Evolutionary conservation across 129 eudicot genomes (phyloP), one percentile per base, ranked within the genome.

Genomic region (Rutidosis leptorrhynchoides): DNA sequence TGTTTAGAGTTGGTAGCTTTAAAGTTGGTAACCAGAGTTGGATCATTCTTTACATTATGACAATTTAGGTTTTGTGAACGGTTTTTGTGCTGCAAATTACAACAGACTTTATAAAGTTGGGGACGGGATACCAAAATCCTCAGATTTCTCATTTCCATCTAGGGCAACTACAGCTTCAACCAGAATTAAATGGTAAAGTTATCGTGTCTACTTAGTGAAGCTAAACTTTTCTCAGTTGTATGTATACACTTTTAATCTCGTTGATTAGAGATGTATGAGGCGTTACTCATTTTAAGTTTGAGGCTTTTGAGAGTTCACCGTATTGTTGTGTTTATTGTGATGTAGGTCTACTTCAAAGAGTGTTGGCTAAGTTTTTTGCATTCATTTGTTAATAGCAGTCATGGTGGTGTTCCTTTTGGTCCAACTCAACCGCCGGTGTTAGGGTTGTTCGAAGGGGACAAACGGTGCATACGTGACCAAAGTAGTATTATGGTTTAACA

Each of bases 401-500:
- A 90, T 65, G 89, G 82, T 19, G 94, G 83, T 20, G 57, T 86
- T 59, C 98, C 96, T 55, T 86, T 93, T 65, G 95, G 77, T 45
- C 96, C 96, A 46, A 56, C 95, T 35, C 75, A 88, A 16, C 87
- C 88, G 68, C 98, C 98, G 7, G 75, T 83, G 24, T 78, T 93
- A 63, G 98, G 98, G 32, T 75, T 93, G 82, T 88, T 92, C 49
- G 84, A 88, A 72, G 95, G 96, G 51, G 98, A 93, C 72, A 93
- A 93, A 77, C 87, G 83, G 65, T 88, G 98, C 77, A 88, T 93
- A 68, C 89, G 96, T 10, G 94, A 93, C 65, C 98, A 96, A n/a
- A 88, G 96, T 77, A 93, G 95, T 80, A 93, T 93, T 61, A 93
- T 93, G 98, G 98, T 96, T 59, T 86, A 95, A 5, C 98, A 93